phyloP scores from a whole-genome alignment of 371 early-diverging fungal genomes.

The Mortierella sp. region DNA sequence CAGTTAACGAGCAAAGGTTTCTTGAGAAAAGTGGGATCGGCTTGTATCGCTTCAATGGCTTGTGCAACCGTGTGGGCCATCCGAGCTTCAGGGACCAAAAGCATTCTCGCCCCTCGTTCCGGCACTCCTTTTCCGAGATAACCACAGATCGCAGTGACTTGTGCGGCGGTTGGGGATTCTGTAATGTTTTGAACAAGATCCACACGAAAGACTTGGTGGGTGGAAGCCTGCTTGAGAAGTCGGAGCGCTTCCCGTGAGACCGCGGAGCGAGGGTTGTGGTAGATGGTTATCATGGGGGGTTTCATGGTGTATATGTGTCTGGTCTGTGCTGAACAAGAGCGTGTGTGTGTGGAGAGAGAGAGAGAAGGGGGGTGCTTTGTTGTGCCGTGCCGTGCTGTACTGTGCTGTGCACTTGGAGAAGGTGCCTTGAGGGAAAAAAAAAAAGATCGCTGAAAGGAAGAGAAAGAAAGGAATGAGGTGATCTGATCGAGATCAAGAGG shows the following conservation, averaged over 20 bases:
- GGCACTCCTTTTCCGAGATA: conserved; percentile 17
- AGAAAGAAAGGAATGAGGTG: too few relatives aligned
- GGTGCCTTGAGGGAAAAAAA: too few relatives aligned
- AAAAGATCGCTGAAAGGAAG: too few relatives aligned
- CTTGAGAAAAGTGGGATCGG: conserved; percentile 19
- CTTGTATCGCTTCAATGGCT: conserved; percentile 21
- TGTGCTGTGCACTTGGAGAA: too few relatives aligned
- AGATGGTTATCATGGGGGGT: conserved; percentile 55
- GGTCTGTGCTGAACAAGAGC: too few relatives aligned
- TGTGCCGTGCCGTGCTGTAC: too few relatives aligned
- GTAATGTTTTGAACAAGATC: conserved; percentile 20
- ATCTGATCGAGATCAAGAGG: too few relatives aligned
- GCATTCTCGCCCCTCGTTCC: not conserved
- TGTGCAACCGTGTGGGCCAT: conserved; percentile 18
- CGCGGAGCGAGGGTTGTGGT: conserved; percentile 44
- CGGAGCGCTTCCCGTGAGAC: conserved; percentile 10
- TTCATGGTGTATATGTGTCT: too few relatives aligned
- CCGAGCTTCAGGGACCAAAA: conserved; percentile 13
- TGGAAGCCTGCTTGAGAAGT: conserved; percentile 9
- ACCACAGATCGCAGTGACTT: conserved; percentile 14
- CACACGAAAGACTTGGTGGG: conserved; percentile 5
- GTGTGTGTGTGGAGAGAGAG: too few relatives aligned
- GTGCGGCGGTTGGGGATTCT: conserved; percentile 16
- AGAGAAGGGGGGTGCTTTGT: too few relatives aligned
- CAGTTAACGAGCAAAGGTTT: conserved; percentile 47